phyloP scores from a whole-genome alignment of 2,329 filamentous ascomycete genomes.

The Microcera coccophila region DNA sequence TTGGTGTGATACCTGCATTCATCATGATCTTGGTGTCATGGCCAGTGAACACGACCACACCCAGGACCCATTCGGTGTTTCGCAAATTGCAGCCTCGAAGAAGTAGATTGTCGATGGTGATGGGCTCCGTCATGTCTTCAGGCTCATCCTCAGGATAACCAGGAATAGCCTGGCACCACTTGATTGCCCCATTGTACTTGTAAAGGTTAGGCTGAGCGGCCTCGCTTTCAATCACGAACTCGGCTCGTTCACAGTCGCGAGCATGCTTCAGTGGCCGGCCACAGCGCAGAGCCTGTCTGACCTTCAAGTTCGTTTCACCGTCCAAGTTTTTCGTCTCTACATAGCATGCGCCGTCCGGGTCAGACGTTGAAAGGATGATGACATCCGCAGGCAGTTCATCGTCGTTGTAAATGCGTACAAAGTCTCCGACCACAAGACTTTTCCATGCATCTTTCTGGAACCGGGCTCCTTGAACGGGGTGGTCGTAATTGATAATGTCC shows the following conservation, averaged over 20 bases:
- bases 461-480: slow-evolving; percentile 63
- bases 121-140: slow-evolving; percentile 82
- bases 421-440: slow-evolving; percentile 89
- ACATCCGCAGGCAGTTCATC: slow-evolving; percentile 94
- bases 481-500: slow-evolving; percentile 68
- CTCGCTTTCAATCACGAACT: slow-evolving; percentile 89
- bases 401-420: slow-evolving; percentile 92
- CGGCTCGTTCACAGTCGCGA: slow-evolving; percentile 82
- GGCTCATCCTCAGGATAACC: slow-evolving; percentile 58
- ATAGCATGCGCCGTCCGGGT: slow-evolving; percentile 90
- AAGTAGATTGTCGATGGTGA: slow-evolving; percentile 91
- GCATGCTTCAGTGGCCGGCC: slow-evolving; percentile 81
- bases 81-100: slow-evolving; percentile 88
- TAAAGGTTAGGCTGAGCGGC: slow-evolving; percentile 90
- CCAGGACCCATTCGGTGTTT: slow-evolving; percentile 94
- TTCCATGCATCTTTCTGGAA: slow-evolving; percentile 97
- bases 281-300: slow-evolving; percentile 84
- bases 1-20: slow-evolving; percentile 92
- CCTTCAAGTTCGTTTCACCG: slow-evolving; percentile 95
- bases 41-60: slow-evolving; percentile 89
- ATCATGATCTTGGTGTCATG: slow-evolving; percentile 99
- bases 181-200: slow-evolving; percentile 84
- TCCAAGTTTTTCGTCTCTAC: slow-evolving; percentile 98
- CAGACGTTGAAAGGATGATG: slow-evolving; percentile 87
- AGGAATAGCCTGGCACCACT: slow-evolving; percentile 73